phyloP scores from a whole-genome alignment of 2,329 filamentous ascomycete species.

The Grosmannia serpens region DNA sequence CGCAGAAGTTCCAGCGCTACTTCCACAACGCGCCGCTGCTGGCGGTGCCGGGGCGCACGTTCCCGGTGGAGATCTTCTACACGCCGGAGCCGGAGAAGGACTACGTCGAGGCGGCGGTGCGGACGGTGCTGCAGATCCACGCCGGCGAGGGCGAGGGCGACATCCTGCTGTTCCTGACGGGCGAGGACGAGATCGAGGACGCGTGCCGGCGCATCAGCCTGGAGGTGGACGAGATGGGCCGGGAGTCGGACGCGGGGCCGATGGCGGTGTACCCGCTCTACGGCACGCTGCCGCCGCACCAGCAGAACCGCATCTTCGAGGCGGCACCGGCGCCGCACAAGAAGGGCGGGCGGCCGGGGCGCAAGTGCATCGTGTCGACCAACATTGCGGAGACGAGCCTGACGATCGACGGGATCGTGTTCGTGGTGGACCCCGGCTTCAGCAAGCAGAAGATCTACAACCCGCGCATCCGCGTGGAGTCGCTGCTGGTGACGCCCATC shows the following conservation, averaged over 20 bases:
- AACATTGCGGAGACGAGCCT: slow-evolving; percentile 97
- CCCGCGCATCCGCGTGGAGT: slow-evolving; percentile 90
- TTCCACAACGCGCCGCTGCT: slow-evolving; percentile 91
- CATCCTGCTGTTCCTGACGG: slow-evolving; percentile 87
- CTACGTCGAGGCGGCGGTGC: slow-evolving; percentile 89
- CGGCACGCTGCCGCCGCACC: slow-evolving; percentile 78
- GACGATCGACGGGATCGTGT: slow-evolving; percentile 97
- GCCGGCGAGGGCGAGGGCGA: slow-evolving; percentile 87
- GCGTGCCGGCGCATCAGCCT: slow-evolving; percentile 83
- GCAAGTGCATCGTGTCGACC: slow-evolving; percentile 88
- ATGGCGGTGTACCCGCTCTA: slow-evolving; percentile 88
- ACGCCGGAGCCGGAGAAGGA: slow-evolving; percentile 92
- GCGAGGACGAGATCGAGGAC: slow-evolving; percentile 98
- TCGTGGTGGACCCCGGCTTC: slow-evolving; percentile 97
- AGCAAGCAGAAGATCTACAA: slow-evolving; percentile 99
- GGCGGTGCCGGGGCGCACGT: slow-evolving; percentile 86
- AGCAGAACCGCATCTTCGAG: slow-evolving; percentile 94
- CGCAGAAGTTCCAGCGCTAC: slow-evolving; percentile 95
- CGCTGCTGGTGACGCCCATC: slow-evolving; percentile 91
- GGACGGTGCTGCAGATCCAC: slow-evolving; percentile 94
- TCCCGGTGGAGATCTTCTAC: slow-evolving; percentile 97
- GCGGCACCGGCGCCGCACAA: slow-evolving; percentile 64
- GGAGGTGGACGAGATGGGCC: slow-evolving; percentile 81
- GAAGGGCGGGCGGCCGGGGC: slow-evolving; percentile 71
- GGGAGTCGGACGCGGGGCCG: slow-evolving; percentile 85